Evolutionary conservation across 2,329 filamentous ascomycete species (phyloP).

Genomic region (Arthrocladium fulminans): DNA sequence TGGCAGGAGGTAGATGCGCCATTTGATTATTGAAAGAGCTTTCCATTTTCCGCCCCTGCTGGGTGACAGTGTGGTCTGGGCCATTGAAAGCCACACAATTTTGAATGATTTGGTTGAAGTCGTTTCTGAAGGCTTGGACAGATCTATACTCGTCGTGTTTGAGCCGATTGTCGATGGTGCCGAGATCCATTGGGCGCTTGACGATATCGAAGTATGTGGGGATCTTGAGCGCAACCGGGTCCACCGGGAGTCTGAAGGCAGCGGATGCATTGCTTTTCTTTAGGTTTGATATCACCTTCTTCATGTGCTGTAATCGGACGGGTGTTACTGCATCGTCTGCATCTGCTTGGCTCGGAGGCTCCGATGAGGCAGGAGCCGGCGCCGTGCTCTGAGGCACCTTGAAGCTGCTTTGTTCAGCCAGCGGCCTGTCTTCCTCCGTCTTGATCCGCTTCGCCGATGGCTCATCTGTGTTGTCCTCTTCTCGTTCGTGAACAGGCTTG

Average conservation of each 20-base stretch:
- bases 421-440: slow-evolving; percentile 46
- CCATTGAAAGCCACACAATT: slow-evolving; percentile 84
- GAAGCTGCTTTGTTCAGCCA: slow-evolving; percentile 32
- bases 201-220: slow-evolving; percentile 66
- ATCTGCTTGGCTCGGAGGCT: slow-evolving; percentile 15
- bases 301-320: slow-evolving; percentile 21
- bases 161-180: slow-evolving; percentile 70
- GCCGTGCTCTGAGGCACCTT: slow-evolving; percentile 37
- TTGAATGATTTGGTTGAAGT: slow-evolving; percentile 67
- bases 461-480: slow-evolving; percentile 58
- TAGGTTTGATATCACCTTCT: slow-evolving; percentile 32
- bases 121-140: slow-evolving; percentile 63
- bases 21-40: slow-evolving; percentile 54
- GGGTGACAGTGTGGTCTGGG: slow-evolving; percentile 61
- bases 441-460: slow-evolving; percentile 73
- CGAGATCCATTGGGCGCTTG: slow-evolving; percentile 73
- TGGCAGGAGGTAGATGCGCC: slow-evolving; percentile 45
- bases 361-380: slow-evolving; percentile 26
- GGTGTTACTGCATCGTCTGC: slow-evolving; percentile 19
- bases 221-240: slow-evolving; percentile 63
- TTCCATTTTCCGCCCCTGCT: slow-evolving; percentile 54
- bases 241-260: slow-evolving; percentile 70
- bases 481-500: slow-evolving; percentile 66
- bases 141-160: slow-evolving; percentile 60
- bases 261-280: slow-evolving; percentile 78